phyloP scores from a whole-genome alignment of 116 monocot species.

The Posidonia oceanica region DNA sequence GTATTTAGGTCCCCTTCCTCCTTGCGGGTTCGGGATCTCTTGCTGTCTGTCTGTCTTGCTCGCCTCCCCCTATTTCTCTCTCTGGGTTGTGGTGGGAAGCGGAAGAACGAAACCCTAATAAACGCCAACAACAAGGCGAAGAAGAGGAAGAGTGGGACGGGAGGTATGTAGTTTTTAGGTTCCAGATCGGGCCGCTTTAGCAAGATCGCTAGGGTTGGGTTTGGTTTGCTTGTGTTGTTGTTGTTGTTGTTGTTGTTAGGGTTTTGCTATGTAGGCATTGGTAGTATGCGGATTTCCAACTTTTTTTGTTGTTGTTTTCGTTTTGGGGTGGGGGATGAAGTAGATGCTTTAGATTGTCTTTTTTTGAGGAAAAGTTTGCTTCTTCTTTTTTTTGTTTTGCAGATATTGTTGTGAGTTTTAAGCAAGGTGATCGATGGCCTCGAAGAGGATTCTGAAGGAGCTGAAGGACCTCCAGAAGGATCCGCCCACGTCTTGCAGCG shows the following conservation, averaged over 20 bases:
- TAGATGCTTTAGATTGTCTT: neutral
- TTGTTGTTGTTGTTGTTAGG: neutral
- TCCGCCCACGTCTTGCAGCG: constrained; percentile 18
- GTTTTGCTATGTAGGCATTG: neutral
- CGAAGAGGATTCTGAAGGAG: constrained; percentile 23
- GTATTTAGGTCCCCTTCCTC: neutral
- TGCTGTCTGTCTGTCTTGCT: too few relatives aligned
- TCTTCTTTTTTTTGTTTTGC: neutral
- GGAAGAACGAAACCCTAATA: neutral
- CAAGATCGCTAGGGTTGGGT: neutral
- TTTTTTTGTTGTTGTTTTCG: neutral
- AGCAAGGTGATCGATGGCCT: constrained; percentile 7
- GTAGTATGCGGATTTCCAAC: neutral
- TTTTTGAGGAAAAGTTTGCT: neutral
- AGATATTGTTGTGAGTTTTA: neutral
- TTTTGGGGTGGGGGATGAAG: too few relatives aligned
- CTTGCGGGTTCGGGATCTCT: too few relatives aligned
- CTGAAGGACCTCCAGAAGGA: constrained; percentile 21
- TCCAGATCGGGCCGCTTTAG: neutral
- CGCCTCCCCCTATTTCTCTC: too few relatives aligned
- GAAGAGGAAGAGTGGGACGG: neutral
- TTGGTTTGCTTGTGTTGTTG: neutral
- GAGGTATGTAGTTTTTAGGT: neutral
- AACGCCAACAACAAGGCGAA: neutral
- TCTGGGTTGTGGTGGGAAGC: too few relatives aligned